Evolutionary conservation across 208 protist genomes (phyloP), one percentile per base, ranked within the genome.

Genomic region (Leishmania tarentolae): DNA sequence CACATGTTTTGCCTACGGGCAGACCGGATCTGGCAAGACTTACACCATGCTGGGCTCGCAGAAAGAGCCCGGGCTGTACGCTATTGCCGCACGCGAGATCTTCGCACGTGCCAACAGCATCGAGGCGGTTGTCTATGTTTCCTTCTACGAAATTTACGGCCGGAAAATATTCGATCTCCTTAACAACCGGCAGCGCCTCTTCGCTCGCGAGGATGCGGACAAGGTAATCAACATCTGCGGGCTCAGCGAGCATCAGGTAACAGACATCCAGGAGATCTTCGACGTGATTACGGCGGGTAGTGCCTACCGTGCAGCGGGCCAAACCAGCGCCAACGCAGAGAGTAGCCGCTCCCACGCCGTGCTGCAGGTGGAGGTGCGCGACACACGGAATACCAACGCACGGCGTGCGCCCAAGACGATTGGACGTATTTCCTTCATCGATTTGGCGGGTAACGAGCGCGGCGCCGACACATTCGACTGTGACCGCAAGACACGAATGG

Each of bases 351-450:
- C 96, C 9, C 97, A 99, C 82, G 97, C 97, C 21, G 94, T 99
- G 76, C 81, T 99, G 78, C 92, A 97, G 71, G 88, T 99, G 15
- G 91, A 96, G 78, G 84, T 99, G 46, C 86, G 90, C 0, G 87
- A 93, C 42, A 77, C 78, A 52, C 76, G 78, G 35, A 65, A 71
- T 56, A 65, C 78, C 37, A 80, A 80, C 31, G 79, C 81, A 6
- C 87, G 86, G 46, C 70, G 85, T 21, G 88, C 88, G 37, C 83
- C 83, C 19, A 91, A 93, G 83, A 91, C 84, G 13, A 88, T 98
- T 78, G 98, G 98, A 44, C 97, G 98, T 83, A 98, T 99, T 68
- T 99, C 96, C 37, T 99, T 99, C 86, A 99, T 99, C 86, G 99
- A 99, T 86, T 87, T 99, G 19, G 99, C 99, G 53, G 99, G 99